A percentile compares a stretch with the other conserved stretches of the same genome.
These are phyloP conservation scores for Saccharomycopsis malanga DNA, from an alignment of 805 yeast species.

Conservation along the genomic window DNA sequence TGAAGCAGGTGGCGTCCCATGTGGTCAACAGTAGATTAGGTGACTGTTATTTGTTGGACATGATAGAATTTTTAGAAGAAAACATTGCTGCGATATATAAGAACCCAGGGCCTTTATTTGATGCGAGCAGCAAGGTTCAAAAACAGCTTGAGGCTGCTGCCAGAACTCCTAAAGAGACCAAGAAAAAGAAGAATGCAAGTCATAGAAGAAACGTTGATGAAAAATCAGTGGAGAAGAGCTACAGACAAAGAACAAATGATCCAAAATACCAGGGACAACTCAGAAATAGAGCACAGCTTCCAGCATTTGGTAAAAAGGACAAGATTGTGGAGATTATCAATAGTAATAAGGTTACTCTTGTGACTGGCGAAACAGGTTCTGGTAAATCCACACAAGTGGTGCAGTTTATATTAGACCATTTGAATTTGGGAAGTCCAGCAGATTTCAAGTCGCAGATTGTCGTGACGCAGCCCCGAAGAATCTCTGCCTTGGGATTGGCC, in stretches of 20 bases:
- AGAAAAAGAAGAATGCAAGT: neutral
- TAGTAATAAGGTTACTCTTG: slow-evolving; percentile 56
- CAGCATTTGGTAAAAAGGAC: slow-evolving; percentile 73
- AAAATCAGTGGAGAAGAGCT: slow-evolving; percentile 30
- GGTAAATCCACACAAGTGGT: slow-evolving; percentile 95
- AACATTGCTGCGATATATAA: slow-evolving; percentile 51
- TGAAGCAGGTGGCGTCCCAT: slow-evolving; percentile 40
- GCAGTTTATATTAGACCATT: slow-evolving; percentile 74
- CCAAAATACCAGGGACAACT: slow-evolving; percentile 36
- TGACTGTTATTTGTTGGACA: slow-evolving; percentile 56
- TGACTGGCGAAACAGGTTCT: slow-evolving; percentile 97
- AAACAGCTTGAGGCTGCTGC: slow-evolving; percentile 27
- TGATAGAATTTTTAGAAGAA: slow-evolving; percentile 75
- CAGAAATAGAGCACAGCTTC: slow-evolving; percentile 47
- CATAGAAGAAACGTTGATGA: slow-evolving; percentile 27
- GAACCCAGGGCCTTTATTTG: slow-evolving; percentile 50
- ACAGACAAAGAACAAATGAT: slow-evolving; percentile 29
- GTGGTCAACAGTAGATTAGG: slow-evolving; percentile 48
- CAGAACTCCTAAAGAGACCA: slow-evolving; percentile 20
- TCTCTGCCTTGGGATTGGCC: slow-evolving; percentile 90
- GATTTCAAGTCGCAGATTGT: slow-evolving; percentile 55
- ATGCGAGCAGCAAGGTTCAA: neutral
- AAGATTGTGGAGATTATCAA: slow-evolving; percentile 51
- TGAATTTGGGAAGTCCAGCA: slow-evolving; percentile 35
- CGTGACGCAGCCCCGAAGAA: slow-evolving; percentile 95